Evolutionary conservation across 306 rosid species (phyloP).

Genomic region (Dalbergia oliveri): DNA sequence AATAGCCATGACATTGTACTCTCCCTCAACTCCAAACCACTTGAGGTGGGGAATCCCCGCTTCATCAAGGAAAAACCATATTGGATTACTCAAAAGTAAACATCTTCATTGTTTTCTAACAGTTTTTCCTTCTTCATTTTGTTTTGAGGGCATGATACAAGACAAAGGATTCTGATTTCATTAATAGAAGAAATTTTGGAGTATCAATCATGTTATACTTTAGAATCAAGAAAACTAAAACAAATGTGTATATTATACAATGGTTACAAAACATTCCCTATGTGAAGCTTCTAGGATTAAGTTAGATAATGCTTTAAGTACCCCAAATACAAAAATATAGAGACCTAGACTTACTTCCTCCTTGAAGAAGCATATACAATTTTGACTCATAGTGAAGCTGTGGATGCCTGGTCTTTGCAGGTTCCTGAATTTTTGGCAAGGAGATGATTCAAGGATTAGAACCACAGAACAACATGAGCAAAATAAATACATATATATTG

Average conservation of each 20-base stretch:
- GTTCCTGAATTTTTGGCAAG: constrained; percentile 62
- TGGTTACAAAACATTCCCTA: constrained; percentile 15
- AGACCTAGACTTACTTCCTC: constrained; percentile 83
- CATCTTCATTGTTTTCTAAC: constrained; percentile 22
- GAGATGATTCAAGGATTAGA: constrained; percentile 41
- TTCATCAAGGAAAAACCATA: constrained; percentile 54
- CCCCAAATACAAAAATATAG: constrained; percentile 30
- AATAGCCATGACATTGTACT: constrained; percentile 93
- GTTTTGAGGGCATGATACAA: constrained; percentile 19
- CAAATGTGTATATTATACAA: neutral
- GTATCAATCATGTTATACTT: neutral
- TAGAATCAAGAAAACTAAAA: constrained; percentile 26
- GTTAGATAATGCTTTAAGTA: constrained; percentile 22
- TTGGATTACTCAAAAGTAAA: constrained; percentile 48
- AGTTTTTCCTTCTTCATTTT: constrained; percentile 17
- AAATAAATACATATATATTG: neutral
- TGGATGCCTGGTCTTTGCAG: constrained; percentile 95
- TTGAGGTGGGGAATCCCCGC: constrained; percentile 99
- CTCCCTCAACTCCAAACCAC: constrained; percentile 99
- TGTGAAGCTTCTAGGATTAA: constrained; percentile 32
- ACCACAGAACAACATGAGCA: constrained; percentile 24
- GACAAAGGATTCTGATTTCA: constrained; percentile 35
- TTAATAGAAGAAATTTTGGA: neutral
- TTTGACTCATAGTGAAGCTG: constrained; percentile 99
- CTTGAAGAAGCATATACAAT: constrained; percentile 98